A percentile compares a stretch with the other conserved stretches of the same genome.
Conservation (phyloP, 805 yeast genomes). For the Teunomyces tritomae region DNA sequence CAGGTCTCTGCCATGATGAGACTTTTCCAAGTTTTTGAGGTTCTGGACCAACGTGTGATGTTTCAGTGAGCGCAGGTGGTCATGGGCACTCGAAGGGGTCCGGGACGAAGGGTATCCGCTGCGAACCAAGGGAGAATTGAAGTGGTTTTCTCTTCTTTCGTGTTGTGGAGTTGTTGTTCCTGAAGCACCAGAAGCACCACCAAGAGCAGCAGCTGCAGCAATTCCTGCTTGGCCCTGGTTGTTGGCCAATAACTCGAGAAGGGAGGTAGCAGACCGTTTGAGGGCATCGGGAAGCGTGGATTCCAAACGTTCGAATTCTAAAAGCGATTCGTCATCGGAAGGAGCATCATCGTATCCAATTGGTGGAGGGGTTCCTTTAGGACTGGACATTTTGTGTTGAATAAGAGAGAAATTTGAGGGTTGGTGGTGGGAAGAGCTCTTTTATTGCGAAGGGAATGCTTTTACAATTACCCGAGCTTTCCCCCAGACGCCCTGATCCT, state of each 20-base stretch:
- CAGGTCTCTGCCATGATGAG: constrained; percentile 38
- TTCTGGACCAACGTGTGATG: constrained; percentile 25
- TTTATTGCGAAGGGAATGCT: no score
- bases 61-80: not conserved
- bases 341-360: constrained; percentile 1
- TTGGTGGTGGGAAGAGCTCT: not conserved
- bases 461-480: not conserved
- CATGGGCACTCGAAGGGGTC: constrained; percentile 14
- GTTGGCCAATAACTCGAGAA: constrained; percentile 29
- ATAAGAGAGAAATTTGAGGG: not conserved
- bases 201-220: not conserved
- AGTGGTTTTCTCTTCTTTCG: constrained; percentile 13
- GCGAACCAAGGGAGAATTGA: constrained; percentile 8
- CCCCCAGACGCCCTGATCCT: not conserved
- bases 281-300: constrained; percentile 40
- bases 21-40: constrained; percentile 18
- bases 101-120: constrained; percentile 22
- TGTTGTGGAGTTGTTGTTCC: not conserved
- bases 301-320: constrained; percentile 42
- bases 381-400: not conserved
- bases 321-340: constrained; percentile 26
- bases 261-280: constrained; percentile 36
- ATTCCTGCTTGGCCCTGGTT: not conserved
- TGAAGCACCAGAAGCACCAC: constrained; percentile 1
- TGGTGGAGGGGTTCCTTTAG: constrained; percentile 6